A percentile compares a stretch with the other conserved stretches of the same genome.
Evolutionary conservation across 352 stramenopile species (phyloP).

Genomic region (Phytophthora sp.): DNA sequence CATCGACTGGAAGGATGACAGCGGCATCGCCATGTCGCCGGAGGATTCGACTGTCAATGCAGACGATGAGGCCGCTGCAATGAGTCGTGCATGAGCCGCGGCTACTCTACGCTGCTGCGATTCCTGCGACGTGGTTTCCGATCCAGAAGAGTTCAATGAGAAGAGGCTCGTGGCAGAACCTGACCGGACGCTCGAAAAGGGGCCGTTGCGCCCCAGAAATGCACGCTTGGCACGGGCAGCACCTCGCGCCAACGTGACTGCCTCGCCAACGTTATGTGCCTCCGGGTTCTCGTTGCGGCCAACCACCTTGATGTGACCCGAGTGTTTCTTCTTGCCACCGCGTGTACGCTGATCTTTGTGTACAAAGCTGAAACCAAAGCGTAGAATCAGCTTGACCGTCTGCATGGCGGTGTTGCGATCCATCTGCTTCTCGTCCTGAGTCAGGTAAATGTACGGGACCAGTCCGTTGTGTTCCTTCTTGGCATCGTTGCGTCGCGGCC

Average conservation of each 20-base stretch:
- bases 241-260: constrained; percentile 50
- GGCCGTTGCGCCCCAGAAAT: constrained; percentile 49
- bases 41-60: constrained; percentile 32
- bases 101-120: constrained; percentile 25
- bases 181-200: constrained; percentile 38
- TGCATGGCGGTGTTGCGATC: constrained; percentile 86
- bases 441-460: constrained; percentile 83
- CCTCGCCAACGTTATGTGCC: constrained; percentile 56
- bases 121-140: constrained; percentile 23
- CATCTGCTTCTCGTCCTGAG: constrained; percentile 84
- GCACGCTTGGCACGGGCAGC: constrained; percentile 62
- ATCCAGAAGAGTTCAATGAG: constrained; percentile 38
- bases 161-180: constrained; percentile 40
- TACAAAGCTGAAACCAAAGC: constrained; percentile 71
- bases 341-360: constrained; percentile 64
- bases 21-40: constrained; percentile 28
- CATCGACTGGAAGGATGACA: constrained; percentile 37
- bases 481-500: constrained; percentile 62
- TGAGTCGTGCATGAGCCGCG: constrained; percentile 29
- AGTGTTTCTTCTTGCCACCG: constrained; percentile 47
- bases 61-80: constrained; percentile 36
- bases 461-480: constrained; percentile 80
- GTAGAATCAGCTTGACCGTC: constrained; percentile 79
- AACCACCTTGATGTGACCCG: constrained; percentile 55
- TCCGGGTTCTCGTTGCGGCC: constrained; percentile 73